Percentiles rank a stretch among this genome's conserved stretches.
Conservation (phyloP, 2,329 filamentous ascomycete genomes). For the Aureobasidium musti region DNA sequence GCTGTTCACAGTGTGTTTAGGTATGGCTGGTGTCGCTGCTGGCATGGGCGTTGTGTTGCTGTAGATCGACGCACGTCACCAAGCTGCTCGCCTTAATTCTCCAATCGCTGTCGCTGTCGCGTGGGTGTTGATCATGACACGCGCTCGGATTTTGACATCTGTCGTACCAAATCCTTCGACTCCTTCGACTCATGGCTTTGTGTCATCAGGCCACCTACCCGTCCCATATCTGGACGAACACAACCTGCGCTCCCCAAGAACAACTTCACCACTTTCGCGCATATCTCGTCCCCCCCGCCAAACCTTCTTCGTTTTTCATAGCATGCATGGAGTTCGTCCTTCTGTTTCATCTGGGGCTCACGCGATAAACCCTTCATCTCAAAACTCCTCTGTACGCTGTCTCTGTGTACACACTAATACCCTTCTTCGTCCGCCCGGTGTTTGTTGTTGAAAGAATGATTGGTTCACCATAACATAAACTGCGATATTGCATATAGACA, state of each 20-base stretch:
- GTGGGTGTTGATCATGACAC: neutral
- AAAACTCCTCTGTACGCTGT: neutral
- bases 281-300: neutral
- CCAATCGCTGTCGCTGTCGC: neutral
- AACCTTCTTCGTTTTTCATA: neutral
- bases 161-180: neutral
- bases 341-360: neutral
- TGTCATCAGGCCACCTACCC: slow-evolving; percentile 4
- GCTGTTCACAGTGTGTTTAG: slow-evolving; percentile 9
- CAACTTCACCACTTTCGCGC: neutral
- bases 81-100: slow-evolving; percentile 2
- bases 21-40: slow-evolving; percentile 11
- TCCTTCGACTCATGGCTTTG: neutral
- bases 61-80: slow-evolving; percentile 1
- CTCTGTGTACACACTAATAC: neutral
- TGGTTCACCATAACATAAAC: neutral
- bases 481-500: slow-evolving; percentile 10
- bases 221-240: neutral
- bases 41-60: slow-evolving; percentile 24
- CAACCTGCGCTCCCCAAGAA: neutral
- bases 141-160: neutral
- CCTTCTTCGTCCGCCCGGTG: neutral
- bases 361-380: neutral
- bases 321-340: neutral
- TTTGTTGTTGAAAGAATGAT: neutral